Evolutionary conservation across 176 grass and related monocot species (phyloP).

Genomic region (Themeda triandra): DNA sequence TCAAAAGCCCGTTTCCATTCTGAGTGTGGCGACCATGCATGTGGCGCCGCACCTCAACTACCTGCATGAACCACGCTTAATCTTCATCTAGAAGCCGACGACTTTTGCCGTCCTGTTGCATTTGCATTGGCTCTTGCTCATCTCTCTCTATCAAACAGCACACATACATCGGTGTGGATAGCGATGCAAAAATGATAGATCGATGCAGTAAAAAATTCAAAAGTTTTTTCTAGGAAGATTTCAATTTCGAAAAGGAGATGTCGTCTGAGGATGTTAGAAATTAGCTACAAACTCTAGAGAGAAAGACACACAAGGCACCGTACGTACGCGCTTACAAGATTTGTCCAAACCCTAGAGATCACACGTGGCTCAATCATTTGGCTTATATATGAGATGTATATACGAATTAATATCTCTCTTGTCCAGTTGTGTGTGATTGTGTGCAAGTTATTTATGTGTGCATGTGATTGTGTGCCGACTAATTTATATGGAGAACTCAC

Average conservation of each 20-base stretch:
- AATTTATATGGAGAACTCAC: too few relatives aligned
- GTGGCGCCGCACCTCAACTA: conserved; percentile 12
- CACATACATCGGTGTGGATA: neutral
- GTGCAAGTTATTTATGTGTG: too few relatives aligned
- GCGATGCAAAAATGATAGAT: neutral
- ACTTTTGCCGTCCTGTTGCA: neutral
- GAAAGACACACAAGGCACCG: too few relatives aligned
- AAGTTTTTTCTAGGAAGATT: neutral
- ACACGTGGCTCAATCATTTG: neutral
- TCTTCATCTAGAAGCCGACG: conserved; percentile 35
- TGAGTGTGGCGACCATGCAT: neutral
- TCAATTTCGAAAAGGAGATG: neutral
- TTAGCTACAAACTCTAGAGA: neutral
- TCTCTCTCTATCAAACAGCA: neutral
- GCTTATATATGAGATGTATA: neutral
- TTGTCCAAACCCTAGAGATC: neutral
- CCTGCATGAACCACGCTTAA: neutral
- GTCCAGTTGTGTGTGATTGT: neutral
- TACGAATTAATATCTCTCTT: neutral
- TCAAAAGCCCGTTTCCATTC: neutral
- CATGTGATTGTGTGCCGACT: too few relatives aligned
- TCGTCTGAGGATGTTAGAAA: neutral
- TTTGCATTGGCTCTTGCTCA: neutral
- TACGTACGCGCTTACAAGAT: too few relatives aligned
- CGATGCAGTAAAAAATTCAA: neutral